A percentile compares a stretch with the other conserved stretches of the same genome.
Conservation (phyloP, 768 basidiomycete species). For the Chalciporus pseudorubinellus region DNA sequence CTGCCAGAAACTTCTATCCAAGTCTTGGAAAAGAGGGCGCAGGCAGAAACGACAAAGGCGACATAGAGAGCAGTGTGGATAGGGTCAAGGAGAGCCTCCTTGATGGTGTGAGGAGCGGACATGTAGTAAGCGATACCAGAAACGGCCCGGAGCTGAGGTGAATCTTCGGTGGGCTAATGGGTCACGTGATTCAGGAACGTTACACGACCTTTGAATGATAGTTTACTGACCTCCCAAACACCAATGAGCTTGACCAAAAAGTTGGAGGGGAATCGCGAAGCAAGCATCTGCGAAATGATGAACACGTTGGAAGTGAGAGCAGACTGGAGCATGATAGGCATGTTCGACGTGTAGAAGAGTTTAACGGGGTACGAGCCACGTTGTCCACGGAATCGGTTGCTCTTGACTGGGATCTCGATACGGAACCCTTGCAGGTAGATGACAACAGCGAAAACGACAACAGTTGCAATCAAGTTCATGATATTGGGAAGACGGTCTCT, state of each 20-base stretch:
- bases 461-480: constrained; percentile 95
- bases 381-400: constrained; percentile 94
- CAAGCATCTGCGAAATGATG: constrained; percentile 95
- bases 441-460: constrained; percentile 87
- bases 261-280: constrained; percentile 86
- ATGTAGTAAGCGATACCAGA: constrained; percentile 98
- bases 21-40: constrained; percentile 97
- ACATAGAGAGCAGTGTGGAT: constrained; percentile 92
- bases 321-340: constrained; percentile 99
- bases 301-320: constrained; percentile 93
- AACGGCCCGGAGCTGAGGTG: constrained; percentile 84
- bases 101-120: constrained; percentile 93
- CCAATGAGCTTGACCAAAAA: constrained; percentile 87
- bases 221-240: constrained; percentile 87
- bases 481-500: constrained; percentile 94
- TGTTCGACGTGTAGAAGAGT: constrained; percentile 98
- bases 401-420: constrained; percentile 98
- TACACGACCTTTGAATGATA: not conserved
- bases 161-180: constrained; percentile 87
- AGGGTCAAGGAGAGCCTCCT: constrained; percentile 84
- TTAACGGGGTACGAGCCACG: constrained; percentile 95
- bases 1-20: constrained; percentile 99
- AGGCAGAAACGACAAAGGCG: constrained; percentile 88
- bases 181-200: constrained; percentile 1
- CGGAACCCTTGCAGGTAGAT: constrained; percentile 99